phyloP scores from a whole-genome alignment of 2,329 filamentous ascomycete species.

The Sarocladium oryzae region DNA sequence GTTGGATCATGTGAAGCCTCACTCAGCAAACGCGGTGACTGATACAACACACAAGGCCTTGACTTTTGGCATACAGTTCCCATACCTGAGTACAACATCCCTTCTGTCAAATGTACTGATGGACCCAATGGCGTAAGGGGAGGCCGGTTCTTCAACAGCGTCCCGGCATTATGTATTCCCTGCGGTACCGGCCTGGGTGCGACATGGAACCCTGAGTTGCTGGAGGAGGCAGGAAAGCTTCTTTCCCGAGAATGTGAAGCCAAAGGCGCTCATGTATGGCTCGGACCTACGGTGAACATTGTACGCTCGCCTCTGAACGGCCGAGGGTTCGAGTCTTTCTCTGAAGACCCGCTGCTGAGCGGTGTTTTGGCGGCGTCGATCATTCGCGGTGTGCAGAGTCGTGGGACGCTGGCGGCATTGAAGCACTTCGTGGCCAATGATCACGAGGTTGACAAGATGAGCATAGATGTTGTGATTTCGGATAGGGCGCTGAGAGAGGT shows the following conservation, averaged over 20 bases:
- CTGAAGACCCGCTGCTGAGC: slow-evolving; percentile 38
- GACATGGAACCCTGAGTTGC: slow-evolving; percentile 27
- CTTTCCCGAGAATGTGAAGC: slow-evolving; percentile 15
- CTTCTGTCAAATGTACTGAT: slow-evolving; percentile 10
- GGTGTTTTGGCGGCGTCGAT: slow-evolving; percentile 19
- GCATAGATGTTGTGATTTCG: slow-evolving; percentile 37
- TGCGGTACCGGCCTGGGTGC: slow-evolving; percentile 25
- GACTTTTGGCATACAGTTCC: slow-evolving; percentile 2
- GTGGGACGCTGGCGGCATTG: slow-evolving; percentile 23
- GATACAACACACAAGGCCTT: no score
- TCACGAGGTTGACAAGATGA: slow-evolving; percentile 43
- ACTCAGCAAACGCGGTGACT: no score
- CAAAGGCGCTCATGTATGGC: slow-evolving; percentile 51
- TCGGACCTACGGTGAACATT: slow-evolving; percentile 57
- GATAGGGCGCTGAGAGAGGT: slow-evolving; percentile 55
- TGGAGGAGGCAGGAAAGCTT: slow-evolving; percentile 11
- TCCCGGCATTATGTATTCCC: slow-evolving; percentile 34
- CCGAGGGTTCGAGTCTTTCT: slow-evolving; percentile 59
- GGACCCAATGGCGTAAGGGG: slow-evolving; percentile 19
- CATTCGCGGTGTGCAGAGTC: slow-evolving; percentile 25
- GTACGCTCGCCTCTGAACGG: slow-evolving; percentile 56
- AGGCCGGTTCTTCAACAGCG: slow-evolving; percentile 15
- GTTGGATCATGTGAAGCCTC: no score
- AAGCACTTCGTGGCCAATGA: slow-evolving; percentile 38
- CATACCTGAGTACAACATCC: slow-evolving; percentile 12